A percentile compares a stretch with the other conserved stretches of the same genome.
phyloP scores from a whole-genome alignment of 176 grass and related monocot species.

The Hsuehochloa calcarea region DNA sequence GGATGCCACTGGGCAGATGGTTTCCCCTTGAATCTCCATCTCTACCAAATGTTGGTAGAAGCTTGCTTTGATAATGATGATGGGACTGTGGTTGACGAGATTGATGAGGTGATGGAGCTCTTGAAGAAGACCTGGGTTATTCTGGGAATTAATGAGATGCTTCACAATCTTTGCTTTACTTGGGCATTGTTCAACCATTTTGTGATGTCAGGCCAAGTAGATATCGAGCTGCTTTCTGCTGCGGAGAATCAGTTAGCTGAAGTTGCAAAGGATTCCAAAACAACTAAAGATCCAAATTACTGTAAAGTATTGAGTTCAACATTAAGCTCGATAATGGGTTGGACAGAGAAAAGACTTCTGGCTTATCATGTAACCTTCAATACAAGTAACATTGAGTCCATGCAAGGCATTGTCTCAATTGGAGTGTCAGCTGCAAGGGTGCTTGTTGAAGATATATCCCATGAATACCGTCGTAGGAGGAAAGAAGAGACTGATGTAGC shows the following conservation, averaged over 20 bases:
- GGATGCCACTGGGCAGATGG: conserved; percentile 97
- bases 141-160: conserved; percentile 79
- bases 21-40: conserved; percentile 82
- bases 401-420: conserved; percentile 90
- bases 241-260: conserved; percentile 82
- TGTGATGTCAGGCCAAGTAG: conserved; percentile 72
- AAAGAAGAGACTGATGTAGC: conserved; percentile 91
- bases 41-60: conserved; percentile 94
- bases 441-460: conserved; percentile 97
- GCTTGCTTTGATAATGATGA: conserved; percentile 93
- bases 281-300: conserved; percentile 88
- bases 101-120: conserved; percentile 90
- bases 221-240: conserved; percentile 83
- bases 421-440: conserved; percentile 86
- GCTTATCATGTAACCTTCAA: conserved; percentile 96
- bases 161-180: conserved; percentile 97
- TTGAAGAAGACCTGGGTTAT: conserved; percentile 97
- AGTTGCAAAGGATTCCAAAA: conserved; percentile 90
- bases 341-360: conserved; percentile 96
- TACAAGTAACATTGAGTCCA: conserved; percentile 87
- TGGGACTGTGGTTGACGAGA: conserved; percentile 86
- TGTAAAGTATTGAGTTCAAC: conserved; percentile 92
- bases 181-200: conserved; percentile 92
- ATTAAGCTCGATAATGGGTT: conserved; percentile 90
- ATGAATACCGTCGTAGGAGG: conserved; percentile 90